Base-by-base conservation (phyloP, 1,284 basidiomycete genomes). In the Stygiomarasmius scandens region DNA sequence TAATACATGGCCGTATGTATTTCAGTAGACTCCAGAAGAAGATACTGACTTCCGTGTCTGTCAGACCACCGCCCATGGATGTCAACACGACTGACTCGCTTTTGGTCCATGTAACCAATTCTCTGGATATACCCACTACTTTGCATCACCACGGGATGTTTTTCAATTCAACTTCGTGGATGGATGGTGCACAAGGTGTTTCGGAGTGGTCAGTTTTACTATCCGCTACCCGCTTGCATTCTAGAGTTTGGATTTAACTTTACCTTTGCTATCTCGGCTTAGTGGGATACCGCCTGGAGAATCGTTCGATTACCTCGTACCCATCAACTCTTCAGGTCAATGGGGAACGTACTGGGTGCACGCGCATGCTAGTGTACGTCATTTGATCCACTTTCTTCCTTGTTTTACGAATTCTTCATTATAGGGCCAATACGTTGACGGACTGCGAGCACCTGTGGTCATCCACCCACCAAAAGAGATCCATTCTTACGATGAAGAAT, bases 111-210 rank as follows among this genome's bases (percentile, higher is more conserved):
- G 84, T 86, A 2, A 75, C 75, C 53, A 96, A 95, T 72, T 83
- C 81, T 1, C 74, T 96, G 48, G 84, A 88, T 49, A 68, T 76
- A 23, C 77, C 84, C 1, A 78, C 84, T 0, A 81, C 88, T 2
- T 74, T 94, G 19, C 93, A 95, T 70, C 88, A 93, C 66, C 93
- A 98, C 75, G 95, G 95, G 63, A 93, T 95, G 89, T 94, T 86
- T 75, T 95, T 96, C 79, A 95, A 94, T 73, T 81, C 82, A 11
- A 83, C 90, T 0, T 84, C 83, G 36, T 95, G 92, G 86, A 90
- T 86, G 76, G 95, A 98, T 71, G 96, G 95, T 38, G 94, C 96
- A 1, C 72, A 84, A 41, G 85, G 81, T 10, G 84, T 95, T 49
- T 85, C 89, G 1, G 93, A 97, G 77, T 98, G 91, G 90, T 89